Evolutionary conservation across 1,139 yeast species (phyloP).

Genomic region (Suhomyces guaymorum): DNA sequence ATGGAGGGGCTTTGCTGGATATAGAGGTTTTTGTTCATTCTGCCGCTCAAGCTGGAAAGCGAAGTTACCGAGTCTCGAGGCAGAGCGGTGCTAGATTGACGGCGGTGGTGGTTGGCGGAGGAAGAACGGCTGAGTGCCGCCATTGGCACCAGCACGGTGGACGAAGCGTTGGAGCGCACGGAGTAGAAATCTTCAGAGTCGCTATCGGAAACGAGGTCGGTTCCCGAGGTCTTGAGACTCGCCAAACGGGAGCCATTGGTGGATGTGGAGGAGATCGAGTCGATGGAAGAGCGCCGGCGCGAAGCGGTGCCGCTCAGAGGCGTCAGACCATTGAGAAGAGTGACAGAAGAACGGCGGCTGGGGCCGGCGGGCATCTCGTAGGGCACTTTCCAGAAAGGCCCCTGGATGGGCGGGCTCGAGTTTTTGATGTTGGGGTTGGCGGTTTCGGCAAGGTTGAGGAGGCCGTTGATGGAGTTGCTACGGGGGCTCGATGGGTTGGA

Average conservation of each 20-base stretch:
- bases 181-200: slow-evolving; percentile 45
- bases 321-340: slow-evolving; percentile 5
- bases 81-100: slow-evolving; percentile 31
- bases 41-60: slow-evolving; percentile 48
- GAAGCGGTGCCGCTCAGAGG: slow-evolving; percentile 8
- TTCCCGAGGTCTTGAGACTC: slow-evolving; percentile 30
- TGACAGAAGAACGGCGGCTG: slow-evolving; percentile 12
- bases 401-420: slow-evolving; percentile 41
- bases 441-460: slow-evolving; percentile 9
- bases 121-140: slow-evolving; percentile 9
- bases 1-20: slow-evolving; percentile 6
- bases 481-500: slow-evolving; percentile 14
- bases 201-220: slow-evolving; percentile 33
- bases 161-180: slow-evolving; percentile 19
- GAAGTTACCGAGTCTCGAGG: slow-evolving; percentile 51
- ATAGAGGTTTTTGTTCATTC: slow-evolving; percentile 33
- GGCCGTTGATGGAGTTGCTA: slow-evolving; percentile 14
- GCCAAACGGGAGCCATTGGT: slow-evolving; percentile 36
- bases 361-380: slow-evolving; percentile 46
- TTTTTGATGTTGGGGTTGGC: slow-evolving; percentile 19
- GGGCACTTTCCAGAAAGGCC: slow-evolving; percentile 55
- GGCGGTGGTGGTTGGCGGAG: slow-evolving; percentile 6
- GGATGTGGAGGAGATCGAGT: slow-evolving; percentile 35
- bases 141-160: slow-evolving; percentile 8
- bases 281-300: slow-evolving; percentile 38